Base-by-base conservation (phyloP, 2,329 filamentous ascomycete species). In the Macrophomina phaseolina region DNA sequence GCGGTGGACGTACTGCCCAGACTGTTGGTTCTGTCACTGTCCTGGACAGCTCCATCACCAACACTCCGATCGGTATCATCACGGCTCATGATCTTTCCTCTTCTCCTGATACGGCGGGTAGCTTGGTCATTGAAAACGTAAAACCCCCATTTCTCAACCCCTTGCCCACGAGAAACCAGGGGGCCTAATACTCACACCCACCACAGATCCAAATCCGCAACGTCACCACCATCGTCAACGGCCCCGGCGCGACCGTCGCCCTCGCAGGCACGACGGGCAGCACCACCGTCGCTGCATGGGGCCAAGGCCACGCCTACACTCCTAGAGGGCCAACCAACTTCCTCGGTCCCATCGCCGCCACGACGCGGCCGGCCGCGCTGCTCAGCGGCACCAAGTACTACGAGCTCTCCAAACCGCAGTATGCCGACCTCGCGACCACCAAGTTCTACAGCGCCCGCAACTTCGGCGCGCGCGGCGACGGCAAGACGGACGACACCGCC, bases 401-500 rank as follows among this genome's bases (percentile, higher is more conserved):
- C 70, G 75, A 81, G 63, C 79, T 80, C 2, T 81, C 84, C 2
- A 88, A 87, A 75, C 81, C 81, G 2, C 77, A 81, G 49, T 83
- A 82, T 58, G 77, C 74, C 36, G 64, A 70, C 6, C 68, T 91
- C 0, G 79, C 94, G 69, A 93, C 90, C 0, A 71, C 73, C 49
- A 71, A 75, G 11, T 32, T 53, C n/a, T 30, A 53, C 56, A 72
- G 70, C 46, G 74, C 71, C 32, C 71, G 74, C 28, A 77, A 80
- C 64, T 77, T 79, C 60, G 82, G 79, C 60, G 93, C 91, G 72
- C 91, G 88, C 78, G 94, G 94, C 72, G 93, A 98, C 75, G 94
- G 65, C 30, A 28, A 90, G 89, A n/a, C 74, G 3, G 94, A 97
- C 72, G 94, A 97, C 71, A 97, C 94, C 2, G 86, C 84, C 3